Conservation (phyloP, 441 rosid genomes). For the Flueggea neowawraea region DNA sequence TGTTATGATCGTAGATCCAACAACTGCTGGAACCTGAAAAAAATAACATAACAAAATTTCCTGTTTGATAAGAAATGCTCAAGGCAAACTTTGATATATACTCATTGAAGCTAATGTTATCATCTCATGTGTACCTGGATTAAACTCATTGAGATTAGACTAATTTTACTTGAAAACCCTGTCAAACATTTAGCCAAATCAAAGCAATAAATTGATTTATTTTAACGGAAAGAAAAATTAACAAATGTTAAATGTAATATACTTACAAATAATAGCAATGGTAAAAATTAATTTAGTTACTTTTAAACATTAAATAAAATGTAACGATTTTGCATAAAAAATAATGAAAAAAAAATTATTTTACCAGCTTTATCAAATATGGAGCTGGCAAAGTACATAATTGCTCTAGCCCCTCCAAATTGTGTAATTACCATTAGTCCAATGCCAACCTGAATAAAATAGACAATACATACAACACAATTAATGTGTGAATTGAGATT, state of each 20-base stretch:
- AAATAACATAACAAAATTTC: slow-evolving; percentile 3
- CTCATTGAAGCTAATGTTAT: neutral
- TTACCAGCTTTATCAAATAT: slow-evolving; percentile 38
- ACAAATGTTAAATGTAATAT: too few relatives aligned
- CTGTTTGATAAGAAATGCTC: neutral
- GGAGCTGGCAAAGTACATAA: slow-evolving; percentile 18
- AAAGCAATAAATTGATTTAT: too few relatives aligned
- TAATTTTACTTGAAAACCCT: slow-evolving; percentile 31
- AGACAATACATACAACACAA: neutral
- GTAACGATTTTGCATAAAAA: too few relatives aligned
- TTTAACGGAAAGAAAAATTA: too few relatives aligned
- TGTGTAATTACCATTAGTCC: slow-evolving; percentile 34
- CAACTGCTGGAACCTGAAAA: slow-evolving; percentile 34
- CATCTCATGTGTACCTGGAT: slow-evolving; percentile 28
- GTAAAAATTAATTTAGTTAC: too few relatives aligned
- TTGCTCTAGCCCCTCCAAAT: slow-evolving; percentile 29
- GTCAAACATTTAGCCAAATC: neutral
- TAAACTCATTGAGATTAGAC: slow-evolving; percentile 38
- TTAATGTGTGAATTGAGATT: too few relatives aligned
- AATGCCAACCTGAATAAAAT: slow-evolving; percentile 17
- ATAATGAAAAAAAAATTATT: neutral
- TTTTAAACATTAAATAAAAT: too few relatives aligned
- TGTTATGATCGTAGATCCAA: slow-evolving; percentile 28
- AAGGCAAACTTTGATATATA: neutral
- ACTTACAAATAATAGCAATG: too few relatives aligned